These are phyloP conservation scores for Barnettozyma sp. DNA, from an alignment of 805 yeast genomes.

Conservation along the genomic window DNA sequence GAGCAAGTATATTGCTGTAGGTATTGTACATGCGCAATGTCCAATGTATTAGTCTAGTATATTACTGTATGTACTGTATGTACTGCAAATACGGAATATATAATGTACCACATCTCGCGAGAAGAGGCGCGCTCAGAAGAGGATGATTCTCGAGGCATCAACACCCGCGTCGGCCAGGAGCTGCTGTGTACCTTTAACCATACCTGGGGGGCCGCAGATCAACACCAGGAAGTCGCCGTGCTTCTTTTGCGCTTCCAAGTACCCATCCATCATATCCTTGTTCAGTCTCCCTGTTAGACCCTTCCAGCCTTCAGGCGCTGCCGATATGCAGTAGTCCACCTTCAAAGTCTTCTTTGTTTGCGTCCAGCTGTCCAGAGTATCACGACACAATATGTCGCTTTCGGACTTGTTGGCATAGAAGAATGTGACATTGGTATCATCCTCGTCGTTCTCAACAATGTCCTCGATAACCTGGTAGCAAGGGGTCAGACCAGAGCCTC, in stretches of 20 bases:
- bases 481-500: slow-evolving; percentile 86
- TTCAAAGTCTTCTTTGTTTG: slow-evolving; percentile 50
- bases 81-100: too few species aligned
- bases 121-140: too few species aligned
- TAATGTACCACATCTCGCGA: too few species aligned
- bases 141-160: slow-evolving; percentile 17
- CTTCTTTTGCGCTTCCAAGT: slow-evolving; percentile 40
- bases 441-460: slow-evolving; percentile 57
- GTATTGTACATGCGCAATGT: too few species aligned
- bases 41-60: too few species aligned
- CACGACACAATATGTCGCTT: slow-evolving; percentile 61
- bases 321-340: slow-evolving; percentile 50
- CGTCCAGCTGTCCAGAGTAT: slow-evolving; percentile 59
- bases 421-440: slow-evolving; percentile 48
- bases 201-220: slow-evolving; percentile 65
- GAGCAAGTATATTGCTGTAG: too few species aligned
- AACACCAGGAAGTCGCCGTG: slow-evolving; percentile 48
- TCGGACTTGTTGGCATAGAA: slow-evolving; percentile 65
- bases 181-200: slow-evolving; percentile 47
- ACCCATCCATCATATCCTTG: slow-evolving; percentile 42
- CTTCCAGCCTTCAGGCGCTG: slow-evolving; percentile 43
- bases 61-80: too few species aligned
- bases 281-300: slow-evolving; percentile 53
- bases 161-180: slow-evolving; percentile 49
- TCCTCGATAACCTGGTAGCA: slow-evolving; percentile 68